Base-by-base conservation (phyloP, 345 rosid species). In the Ailanthus altissimus region DNA sequence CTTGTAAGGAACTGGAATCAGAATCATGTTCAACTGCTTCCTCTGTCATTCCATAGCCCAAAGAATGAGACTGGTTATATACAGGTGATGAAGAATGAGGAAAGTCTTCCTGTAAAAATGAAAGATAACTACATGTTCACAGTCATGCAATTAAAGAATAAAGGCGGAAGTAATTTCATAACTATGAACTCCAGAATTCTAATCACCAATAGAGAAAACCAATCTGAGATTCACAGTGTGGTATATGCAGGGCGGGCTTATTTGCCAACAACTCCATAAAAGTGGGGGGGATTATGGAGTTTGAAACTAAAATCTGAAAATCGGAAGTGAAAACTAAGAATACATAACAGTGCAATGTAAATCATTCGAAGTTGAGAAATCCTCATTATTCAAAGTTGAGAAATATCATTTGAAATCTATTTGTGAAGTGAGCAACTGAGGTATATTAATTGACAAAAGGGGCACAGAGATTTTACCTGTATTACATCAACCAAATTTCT, bases 61-160 rank as follows among this genome's bases (percentile, higher is more conserved):
- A 80, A 68, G 87, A 82, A 70, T 75, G 83, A 62, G 85, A 75
- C 74, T 76, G 86, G 77, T 83, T 85, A 82, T 81, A 79, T 46
- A 82, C 75, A 74, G 81, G 85, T 61, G 88, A 85, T 7, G 80
- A 72, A 40, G 77, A 73, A 49, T 78, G 51, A 50, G 86, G 85
- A 65, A 60, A 76, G 75, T 81, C 81, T 78, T 82, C 86, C 92
- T 89, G 86, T 66, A 28, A 80, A 40, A 64, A 67, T 38, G 63
- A 79, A 84, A 72, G 15, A 49, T 20, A 63, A 73, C 26, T 43
- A 38, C 28, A 20, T 3, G 60, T 10, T 42, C 76, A 67, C 26
- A 70, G 51, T 58, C 36, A 74, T 26, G 78, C 42, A 36, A 65
- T 50, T 38, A 67, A 78, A 57, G 26, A 67, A 47, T 28, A 75